Percentiles rank a stretch among this genome's conserved stretches.
These are phyloP conservation scores for Cyclospora cayetanensis DNA, from an alignment of 169 alveolate genomes.

Conservation along the genomic window DNA sequence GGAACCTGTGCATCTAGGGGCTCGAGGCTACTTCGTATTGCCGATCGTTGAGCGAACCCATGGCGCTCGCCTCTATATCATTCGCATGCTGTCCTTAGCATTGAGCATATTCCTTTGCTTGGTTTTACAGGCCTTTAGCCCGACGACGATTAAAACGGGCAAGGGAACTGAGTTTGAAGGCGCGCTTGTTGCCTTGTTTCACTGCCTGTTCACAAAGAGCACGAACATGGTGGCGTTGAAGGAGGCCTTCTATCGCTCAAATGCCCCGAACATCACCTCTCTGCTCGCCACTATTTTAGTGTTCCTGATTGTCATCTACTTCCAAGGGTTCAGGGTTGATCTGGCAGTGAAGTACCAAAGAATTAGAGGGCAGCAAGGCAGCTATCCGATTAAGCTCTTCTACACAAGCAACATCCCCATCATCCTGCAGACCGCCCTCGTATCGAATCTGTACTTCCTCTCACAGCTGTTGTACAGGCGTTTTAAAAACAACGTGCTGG, in stretches of 20 bases:
- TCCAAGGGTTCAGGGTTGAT: conserved; percentile 99
- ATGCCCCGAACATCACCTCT: conserved; percentile 98
- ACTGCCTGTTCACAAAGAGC: conserved; percentile 94
- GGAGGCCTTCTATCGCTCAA: conserved; percentile 97
- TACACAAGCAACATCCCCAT: conserved; percentile 99
- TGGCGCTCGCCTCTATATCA: background rate
- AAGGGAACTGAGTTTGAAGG: conserved; percentile 98
- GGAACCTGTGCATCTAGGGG: too few species aligned
- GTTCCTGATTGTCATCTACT: conserved; percentile 97
- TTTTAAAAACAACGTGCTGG: conserved; percentile 95
- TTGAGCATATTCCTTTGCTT: too few species aligned
- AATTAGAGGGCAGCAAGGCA: conserved; percentile 97
- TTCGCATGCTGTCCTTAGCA: too few species aligned
- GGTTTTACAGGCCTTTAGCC: conserved; percentile 93
- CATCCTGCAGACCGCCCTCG: conserved; percentile 96
- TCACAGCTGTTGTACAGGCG: conserved; percentile 98
- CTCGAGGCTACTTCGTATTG: background rate
- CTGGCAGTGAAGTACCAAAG: conserved; percentile 94
- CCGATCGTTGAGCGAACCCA: background rate
- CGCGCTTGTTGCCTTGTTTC: conserved; percentile 98
- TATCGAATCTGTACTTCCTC: conserved; percentile 99
- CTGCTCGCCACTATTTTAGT: conserved; percentile 97
- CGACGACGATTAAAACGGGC: conserved; percentile 98
- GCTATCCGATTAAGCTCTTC: conserved; percentile 99
- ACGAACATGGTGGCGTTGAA: conserved; percentile 91